Evolutionary conservation across 2,329 filamentous ascomycete species (phyloP).

Genomic region (Rutstroemia sp.): DNA sequence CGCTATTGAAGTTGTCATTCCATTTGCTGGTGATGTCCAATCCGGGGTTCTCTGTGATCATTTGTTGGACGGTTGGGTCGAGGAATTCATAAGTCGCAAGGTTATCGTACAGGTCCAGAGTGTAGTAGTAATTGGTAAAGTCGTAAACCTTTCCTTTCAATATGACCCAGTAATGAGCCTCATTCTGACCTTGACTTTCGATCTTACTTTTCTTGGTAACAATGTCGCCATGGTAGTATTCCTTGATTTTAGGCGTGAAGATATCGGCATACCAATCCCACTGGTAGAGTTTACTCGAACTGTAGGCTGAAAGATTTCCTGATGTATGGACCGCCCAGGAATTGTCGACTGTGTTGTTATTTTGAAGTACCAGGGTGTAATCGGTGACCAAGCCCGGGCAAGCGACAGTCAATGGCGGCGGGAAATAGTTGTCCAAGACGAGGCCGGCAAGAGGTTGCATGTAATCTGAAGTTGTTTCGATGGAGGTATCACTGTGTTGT

Average conservation of each 20-base stretch:
- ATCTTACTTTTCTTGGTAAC: conserved; percentile 61
- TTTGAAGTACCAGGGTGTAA: conserved; percentile 46
- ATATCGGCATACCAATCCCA: conserved; percentile 68
- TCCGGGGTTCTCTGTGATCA: conserved; percentile 73
- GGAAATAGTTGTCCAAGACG: conserved; percentile 80
- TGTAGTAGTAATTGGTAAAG: conserved; percentile 85
- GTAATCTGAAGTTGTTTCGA: conserved; percentile 48
- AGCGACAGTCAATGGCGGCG: conserved; percentile 64
- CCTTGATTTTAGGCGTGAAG: conserved; percentile 73
- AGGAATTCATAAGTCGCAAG: conserved; percentile 61
- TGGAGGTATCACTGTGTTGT: conserved; percentile 70
- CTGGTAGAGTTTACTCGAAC: conserved; percentile 49
- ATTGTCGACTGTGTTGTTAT: conserved; percentile 55
- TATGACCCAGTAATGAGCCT: conserved; percentile 71
- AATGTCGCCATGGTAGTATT: conserved; percentile 81
- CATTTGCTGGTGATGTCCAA: conserved; percentile 65
- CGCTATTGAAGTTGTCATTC: conserved; percentile 42
- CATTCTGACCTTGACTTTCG: conserved; percentile 54
- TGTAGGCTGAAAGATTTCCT: conserved; percentile 51
- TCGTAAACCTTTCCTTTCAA: conserved; percentile 76
- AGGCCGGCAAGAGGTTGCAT: conserved; percentile 77
- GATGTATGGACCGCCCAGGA: conserved; percentile 59
- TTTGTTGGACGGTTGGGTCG: conserved; percentile 54
- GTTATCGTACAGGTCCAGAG: conserved; percentile 47
- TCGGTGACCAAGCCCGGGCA: conserved; percentile 67